These are phyloP conservation scores for Hortiboletus flavorubellus DNA, from an alignment of 768 basidiomycete genomes.

Conservation along the genomic window DNA sequence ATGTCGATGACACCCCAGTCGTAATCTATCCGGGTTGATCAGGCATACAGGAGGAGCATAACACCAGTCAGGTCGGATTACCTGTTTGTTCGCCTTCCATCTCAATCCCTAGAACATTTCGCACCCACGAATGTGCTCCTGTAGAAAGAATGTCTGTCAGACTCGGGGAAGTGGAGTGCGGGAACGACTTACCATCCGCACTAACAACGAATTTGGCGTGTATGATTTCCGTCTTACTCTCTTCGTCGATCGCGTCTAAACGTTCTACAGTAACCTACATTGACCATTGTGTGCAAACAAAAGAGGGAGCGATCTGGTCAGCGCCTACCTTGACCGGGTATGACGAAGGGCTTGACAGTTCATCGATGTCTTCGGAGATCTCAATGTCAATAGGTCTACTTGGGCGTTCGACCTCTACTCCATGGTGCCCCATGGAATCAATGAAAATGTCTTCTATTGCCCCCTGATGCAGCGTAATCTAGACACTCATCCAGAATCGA, in stretches of 20 bases:
- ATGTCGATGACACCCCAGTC: conserved; percentile 84
- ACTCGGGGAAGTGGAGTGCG: not conserved
- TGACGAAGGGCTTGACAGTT: conserved; percentile 32
- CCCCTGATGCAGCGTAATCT: conserved; percentile 39
- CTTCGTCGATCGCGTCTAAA: conserved; percentile 27
- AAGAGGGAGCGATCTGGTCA: not conserved
- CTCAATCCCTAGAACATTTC: conserved; percentile 40
- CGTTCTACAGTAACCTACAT: conserved; percentile 25
- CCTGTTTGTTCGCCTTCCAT: conserved; percentile 51
- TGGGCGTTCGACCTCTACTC: conserved; percentile 37
- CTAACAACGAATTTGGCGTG: conserved; percentile 36
- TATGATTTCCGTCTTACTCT: conserved; percentile 29
- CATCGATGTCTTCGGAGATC: conserved; percentile 35
- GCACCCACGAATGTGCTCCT: conserved; percentile 48
- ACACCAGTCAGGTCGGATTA: not conserved
- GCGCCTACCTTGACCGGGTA: conserved; percentile 31
- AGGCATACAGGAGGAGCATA: not conserved
- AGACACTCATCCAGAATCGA: not conserved
- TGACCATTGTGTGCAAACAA: not conserved
- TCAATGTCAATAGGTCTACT: conserved; percentile 30
- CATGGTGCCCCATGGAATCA: conserved; percentile 34
- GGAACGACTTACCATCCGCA: conserved; percentile 29
- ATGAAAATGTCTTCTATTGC: conserved; percentile 41
- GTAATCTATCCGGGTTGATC: conserved; percentile 44
- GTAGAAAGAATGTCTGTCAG: not conserved